Conservation (phyloP, 345 rosid genomes). For the Eucalyptus camaldulensis region DNA sequence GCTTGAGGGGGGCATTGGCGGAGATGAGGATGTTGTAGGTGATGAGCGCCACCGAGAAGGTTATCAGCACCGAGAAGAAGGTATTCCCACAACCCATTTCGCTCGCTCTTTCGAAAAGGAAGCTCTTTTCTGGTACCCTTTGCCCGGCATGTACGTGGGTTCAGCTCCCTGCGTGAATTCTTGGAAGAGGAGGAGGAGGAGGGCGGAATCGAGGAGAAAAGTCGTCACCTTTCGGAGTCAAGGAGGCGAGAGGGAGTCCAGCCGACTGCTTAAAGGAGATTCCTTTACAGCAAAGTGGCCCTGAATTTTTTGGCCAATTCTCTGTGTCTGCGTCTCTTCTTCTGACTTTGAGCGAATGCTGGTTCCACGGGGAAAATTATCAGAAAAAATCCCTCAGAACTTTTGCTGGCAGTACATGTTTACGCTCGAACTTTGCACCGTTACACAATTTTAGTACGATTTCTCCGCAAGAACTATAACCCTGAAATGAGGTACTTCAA, state of each 20-base stretch:
- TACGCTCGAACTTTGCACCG: neutral
- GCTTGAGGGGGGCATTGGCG: slow-evolving; percentile 84
- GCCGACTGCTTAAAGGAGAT: neutral
- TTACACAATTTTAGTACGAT: neutral
- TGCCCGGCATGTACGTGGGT: neutral
- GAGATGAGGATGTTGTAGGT: slow-evolving; percentile 95
- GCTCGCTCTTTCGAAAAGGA: neutral
- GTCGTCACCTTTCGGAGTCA: neutral
- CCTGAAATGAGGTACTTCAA: neutral
- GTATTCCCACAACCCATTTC: slow-evolving; percentile 75
- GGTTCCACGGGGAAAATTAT: neutral
- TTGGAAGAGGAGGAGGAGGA: neutral
- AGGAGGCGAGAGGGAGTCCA: neutral
- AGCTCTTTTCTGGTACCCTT: neutral
- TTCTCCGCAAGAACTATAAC: neutral
- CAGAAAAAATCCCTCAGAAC: neutral
- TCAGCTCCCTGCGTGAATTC: neutral
- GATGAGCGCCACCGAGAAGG: slow-evolving; percentile 78
- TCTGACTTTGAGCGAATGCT: neutral
- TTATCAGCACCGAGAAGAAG: slow-evolving; percentile 52
- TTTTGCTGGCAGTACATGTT: neutral
- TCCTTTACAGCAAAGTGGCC: neutral
- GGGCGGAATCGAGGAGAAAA: neutral
- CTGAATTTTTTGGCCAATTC: neutral
- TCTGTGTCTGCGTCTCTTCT: neutral